Evolutionary conservation across 1,284 basidiomycete genomes (phyloP).

Genomic region (Fomitopsis palustris): DNA sequence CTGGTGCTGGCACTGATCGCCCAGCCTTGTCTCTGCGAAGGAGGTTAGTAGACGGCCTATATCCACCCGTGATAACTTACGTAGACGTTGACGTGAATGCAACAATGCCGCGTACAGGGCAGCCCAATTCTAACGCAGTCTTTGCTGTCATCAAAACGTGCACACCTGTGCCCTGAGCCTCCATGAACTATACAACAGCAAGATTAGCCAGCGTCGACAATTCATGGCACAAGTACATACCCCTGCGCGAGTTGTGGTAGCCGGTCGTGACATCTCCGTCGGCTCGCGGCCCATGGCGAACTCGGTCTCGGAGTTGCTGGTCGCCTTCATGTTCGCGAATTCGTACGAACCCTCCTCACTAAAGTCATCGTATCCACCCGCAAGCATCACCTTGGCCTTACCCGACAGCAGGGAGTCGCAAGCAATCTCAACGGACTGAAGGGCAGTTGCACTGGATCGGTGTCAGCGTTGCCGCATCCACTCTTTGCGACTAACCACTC

Average conservation of each 20-base stretch:
- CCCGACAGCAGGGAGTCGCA: slow-evolving; percentile 91
- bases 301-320: slow-evolving; percentile 94
- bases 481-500: slow-evolving; percentile 20
- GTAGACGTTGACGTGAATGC: slow-evolving; percentile 97
- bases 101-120: slow-evolving; percentile 89
- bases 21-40: slow-evolving; percentile 84
- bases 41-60: not conserved
- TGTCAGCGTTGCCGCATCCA: slow-evolving; percentile 1
- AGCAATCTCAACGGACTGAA: slow-evolving; percentile 98
- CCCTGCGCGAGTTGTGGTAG: slow-evolving; percentile 92
- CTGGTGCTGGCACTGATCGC: slow-evolving; percentile 91
- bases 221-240: slow-evolving; percentile 37
- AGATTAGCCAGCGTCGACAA: slow-evolving; percentile 8
- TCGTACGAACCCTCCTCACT: slow-evolving; percentile 97
- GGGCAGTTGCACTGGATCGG: slow-evolving; percentile 77
- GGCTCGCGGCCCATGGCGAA: slow-evolving; percentile 99
- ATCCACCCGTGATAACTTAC: slow-evolving; percentile 39
- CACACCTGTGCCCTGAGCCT: slow-evolving; percentile 94
- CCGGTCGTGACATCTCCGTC: slow-evolving; percentile 96
- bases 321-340: slow-evolving; percentile 99
- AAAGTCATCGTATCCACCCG: slow-evolving; percentile 97
- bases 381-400: slow-evolving; percentile 99
- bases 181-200: slow-evolving; percentile 74
- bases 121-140: slow-evolving; percentile 93
- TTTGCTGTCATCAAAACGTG: slow-evolving; percentile 97